Base-by-base conservation (phyloP, 2,329 filamentous ascomycete genomes). In the Stagonosporopsis tanaceti region DNA sequence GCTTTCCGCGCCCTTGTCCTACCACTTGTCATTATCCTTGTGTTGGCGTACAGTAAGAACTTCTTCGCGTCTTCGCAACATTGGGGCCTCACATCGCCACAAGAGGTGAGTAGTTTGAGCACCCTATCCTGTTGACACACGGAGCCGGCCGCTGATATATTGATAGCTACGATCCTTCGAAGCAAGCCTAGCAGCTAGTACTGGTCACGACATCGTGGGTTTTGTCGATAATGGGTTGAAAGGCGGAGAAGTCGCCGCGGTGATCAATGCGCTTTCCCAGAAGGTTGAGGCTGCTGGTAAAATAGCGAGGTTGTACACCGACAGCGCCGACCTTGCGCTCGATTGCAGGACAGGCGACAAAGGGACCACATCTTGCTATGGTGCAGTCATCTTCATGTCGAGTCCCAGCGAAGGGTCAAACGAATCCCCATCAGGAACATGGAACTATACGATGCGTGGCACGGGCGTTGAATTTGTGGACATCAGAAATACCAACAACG, bases 381-480 rank as follows among this genome's bases (percentile, higher is more conserved):
- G 62, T 4, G 64, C 57, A 25, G 52, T 68, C 1, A 53, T 69
- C 1, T 70, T 71, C 35, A 48, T 48, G 6, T 68, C 64, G 1
- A 67, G 65, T 25, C 66, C 67, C 3, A 64, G 38, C 17, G 47
- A 64, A 32, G 83, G 82, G 6, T 50, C 60, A 11, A 56, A 57
- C 20, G 32, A 41, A 6, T 66, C 60, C 15, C 24, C 46, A 11
- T 55, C 47, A 28, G 68, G 68, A 20, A 53, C 38, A 0, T 71
- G 67, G 68, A 68, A 71, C 53, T 69, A 70, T 22, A 70, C 65
- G 1, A 45, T 71, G n/a, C 64, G 63, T n/a, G 64, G 53, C 3
- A 54, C 59, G 32, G 24, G 35, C 12, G 30, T 41, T 9, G 59
- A 58, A 8, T 45, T 20, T 9, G 48, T 54, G 6, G 60, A 71